These are phyloP conservation scores for Gentiana dahurica DNA, from an alignment of 257 asterid species.

Conservation along the genomic window DNA sequence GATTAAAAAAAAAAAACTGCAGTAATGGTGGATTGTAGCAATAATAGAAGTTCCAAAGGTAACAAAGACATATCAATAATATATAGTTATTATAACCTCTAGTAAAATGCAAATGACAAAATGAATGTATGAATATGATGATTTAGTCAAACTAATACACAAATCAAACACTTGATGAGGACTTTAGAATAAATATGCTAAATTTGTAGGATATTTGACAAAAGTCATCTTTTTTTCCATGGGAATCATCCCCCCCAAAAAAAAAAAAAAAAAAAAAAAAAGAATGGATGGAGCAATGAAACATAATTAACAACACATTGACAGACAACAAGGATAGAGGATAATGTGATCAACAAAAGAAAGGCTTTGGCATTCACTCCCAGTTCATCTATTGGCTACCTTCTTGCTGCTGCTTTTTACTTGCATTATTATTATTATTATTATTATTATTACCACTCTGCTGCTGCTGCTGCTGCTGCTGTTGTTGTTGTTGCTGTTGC, in stretches of 20 bases:
- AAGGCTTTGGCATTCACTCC: background rate
- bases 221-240: background rate
- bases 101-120: too few relatives aligned
- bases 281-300: constrained; percentile 28
- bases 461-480: constrained; percentile 19
- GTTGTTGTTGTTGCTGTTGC: constrained; percentile 31
- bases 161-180: too few relatives aligned
- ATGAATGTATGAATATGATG: too few relatives aligned
- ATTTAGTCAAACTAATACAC: too few relatives aligned
- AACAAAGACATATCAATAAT: too few relatives aligned
- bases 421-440: constrained; percentile 1
- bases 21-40: too few relatives aligned
- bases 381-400: constrained; percentile 15
- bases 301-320: background rate
- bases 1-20: too few relatives aligned
- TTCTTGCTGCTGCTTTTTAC: constrained; percentile 23
- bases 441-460: constrained; percentile 17
- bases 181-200: constrained; percentile 3
- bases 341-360: background rate
- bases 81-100: too few relatives aligned
- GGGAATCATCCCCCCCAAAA: background rate
- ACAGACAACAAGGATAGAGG: background rate
- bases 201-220: background rate
- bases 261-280: constrained; percentile 16
- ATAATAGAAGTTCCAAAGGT: too few relatives aligned